phyloP scores from a whole-genome alignment of 2,329 filamentous ascomycete genomes.

The Colletotrichum sp. region DNA sequence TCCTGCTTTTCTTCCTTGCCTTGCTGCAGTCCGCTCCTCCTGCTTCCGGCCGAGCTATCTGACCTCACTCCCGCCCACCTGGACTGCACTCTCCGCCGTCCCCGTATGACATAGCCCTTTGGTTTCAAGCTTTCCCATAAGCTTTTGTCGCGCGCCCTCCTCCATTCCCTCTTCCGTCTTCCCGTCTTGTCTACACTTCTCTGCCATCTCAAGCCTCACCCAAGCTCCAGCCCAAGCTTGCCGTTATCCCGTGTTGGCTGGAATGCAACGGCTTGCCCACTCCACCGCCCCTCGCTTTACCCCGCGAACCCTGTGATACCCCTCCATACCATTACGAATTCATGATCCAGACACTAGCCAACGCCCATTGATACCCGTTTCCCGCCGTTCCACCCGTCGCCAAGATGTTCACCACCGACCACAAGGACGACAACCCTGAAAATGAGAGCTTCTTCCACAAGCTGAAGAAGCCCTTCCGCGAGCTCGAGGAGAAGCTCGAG shows the following conservation, averaged over 20 bases:
- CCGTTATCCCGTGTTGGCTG: background rate
- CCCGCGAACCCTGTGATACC: constrained; percentile 7
- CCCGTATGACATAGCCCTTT: constrained; percentile 7
- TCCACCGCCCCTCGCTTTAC: background rate
- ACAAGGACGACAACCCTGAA: constrained; percentile 24
- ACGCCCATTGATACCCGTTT: background rate
- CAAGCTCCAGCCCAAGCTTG: background rate
- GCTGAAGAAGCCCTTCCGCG: constrained; percentile 52
- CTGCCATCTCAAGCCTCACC: background rate
- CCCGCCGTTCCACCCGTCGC: background rate
- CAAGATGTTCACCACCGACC: constrained; percentile 15
- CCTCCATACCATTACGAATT: background rate
- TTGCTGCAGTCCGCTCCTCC: background rate
- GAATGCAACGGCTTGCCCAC: background rate
- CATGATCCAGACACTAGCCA: background rate
- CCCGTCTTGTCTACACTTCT: constrained; percentile 1
- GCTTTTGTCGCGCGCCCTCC: background rate
- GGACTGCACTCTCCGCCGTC: background rate
- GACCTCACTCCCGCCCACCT: background rate
- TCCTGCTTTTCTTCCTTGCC: background rate
- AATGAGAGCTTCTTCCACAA: constrained; percentile 46
- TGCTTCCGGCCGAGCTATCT: background rate
- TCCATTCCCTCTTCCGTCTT: constrained; percentile 3
- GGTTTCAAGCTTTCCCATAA: constrained; percentile 14
- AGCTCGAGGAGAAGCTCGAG: constrained; percentile 58